Conservation (phyloP, 768 basidiomycete genomes). For the Rhodotorula diobovata region DNA sequence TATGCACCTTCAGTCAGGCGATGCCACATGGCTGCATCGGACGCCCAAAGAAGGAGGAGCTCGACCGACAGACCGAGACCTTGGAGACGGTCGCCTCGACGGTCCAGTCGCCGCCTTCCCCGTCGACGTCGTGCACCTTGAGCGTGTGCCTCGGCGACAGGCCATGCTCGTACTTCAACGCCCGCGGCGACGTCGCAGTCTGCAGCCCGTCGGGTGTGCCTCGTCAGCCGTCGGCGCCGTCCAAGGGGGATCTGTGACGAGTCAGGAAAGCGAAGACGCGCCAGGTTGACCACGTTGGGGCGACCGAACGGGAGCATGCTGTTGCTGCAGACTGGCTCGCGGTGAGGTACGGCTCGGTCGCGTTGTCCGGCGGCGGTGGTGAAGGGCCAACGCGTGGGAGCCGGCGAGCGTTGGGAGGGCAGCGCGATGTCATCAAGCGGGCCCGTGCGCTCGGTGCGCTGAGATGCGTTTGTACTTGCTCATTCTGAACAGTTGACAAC, state of each 20-base stretch:
- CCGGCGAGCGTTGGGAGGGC: no score
- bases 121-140: conserved; percentile 22
- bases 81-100: conserved; percentile 2
- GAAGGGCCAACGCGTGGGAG: no score
- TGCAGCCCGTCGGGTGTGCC: no score
- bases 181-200: neutral
- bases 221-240: no score
- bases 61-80: conserved; percentile 19
- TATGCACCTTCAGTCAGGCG: neutral
- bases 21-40: no score
- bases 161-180: conserved; percentile 6
- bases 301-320: conserved; percentile 1
- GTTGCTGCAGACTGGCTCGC: neutral
- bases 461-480: no score
- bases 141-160: conserved; percentile 17
- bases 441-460: no score
- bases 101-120: neutral
- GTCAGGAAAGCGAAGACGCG: neutral
- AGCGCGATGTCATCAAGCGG: no score
- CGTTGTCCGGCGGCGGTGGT: neutral
- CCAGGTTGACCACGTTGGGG: neutral
- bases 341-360: neutral
- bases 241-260: no score
- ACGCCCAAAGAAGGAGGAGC: no score
- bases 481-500: no score